These are phyloP conservation scores for Mentha longifolia DNA, from an alignment of 257 asterid species.

Conservation along the genomic window DNA sequence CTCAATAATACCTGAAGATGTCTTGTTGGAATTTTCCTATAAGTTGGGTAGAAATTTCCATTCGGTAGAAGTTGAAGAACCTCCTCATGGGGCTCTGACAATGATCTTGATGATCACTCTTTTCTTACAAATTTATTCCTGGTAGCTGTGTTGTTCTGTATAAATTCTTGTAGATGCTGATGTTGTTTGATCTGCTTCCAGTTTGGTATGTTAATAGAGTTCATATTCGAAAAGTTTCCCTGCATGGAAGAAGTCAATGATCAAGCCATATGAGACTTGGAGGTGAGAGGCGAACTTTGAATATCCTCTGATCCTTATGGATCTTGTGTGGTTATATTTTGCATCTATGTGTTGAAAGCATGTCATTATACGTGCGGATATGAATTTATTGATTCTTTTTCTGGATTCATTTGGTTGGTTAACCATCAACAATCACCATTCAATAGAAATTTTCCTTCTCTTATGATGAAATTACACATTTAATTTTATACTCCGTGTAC, in stretches of 20 bases:
- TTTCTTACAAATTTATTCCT: not conserved
- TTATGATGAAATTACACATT: too few species aligned
- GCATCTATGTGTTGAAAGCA: constrained; percentile 24
- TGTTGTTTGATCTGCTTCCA: constrained; percentile 45
- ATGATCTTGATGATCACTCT: not conserved
- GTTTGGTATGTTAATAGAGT: constrained; percentile 97
- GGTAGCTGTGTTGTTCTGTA: constrained; percentile 8
- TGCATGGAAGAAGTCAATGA: constrained; percentile 61
- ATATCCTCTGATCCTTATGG: not conserved
- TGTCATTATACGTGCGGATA: not conserved
- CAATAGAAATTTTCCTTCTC: too few species aligned
- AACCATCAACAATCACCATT: too few species aligned
- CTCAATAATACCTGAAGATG: not conserved
- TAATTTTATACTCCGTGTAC: too few species aligned
- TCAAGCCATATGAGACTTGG: constrained; percentile 90
- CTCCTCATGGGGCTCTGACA: constrained; percentile 14
- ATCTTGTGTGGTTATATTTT: constrained; percentile 22
- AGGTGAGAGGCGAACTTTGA: constrained; percentile 64
- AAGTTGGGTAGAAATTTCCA: constrained; percentile 9
- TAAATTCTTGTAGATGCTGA: constrained; percentile 29
- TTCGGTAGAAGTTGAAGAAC: constrained; percentile 19
- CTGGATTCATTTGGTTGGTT: constrained; percentile 5
- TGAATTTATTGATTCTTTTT: not conserved
- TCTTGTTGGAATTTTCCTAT: constrained; percentile 7
- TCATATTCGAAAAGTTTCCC: constrained; percentile 72